These are phyloP conservation scores for Tetrastigma voinierianum DNA, from an alignment of 164 flowering plant species.

Conservation along the genomic window DNA sequence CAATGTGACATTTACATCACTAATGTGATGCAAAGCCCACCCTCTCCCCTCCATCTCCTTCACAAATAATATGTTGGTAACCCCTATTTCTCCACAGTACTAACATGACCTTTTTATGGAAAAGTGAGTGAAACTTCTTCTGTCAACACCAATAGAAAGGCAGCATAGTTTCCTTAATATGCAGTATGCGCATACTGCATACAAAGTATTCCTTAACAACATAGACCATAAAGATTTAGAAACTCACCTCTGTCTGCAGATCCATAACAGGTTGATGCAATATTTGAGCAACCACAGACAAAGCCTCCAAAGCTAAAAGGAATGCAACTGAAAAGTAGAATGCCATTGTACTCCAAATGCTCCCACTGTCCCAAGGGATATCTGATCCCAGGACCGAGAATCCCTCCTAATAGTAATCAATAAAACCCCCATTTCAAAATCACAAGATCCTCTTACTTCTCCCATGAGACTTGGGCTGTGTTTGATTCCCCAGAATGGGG, in stretches of 20 bases:
- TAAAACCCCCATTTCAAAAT: slow-evolving; percentile 11
- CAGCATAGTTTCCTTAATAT: no score
- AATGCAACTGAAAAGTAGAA: slow-evolving; percentile 69
- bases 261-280: slow-evolving; percentile 57
- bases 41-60: no score
- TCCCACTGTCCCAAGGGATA: slow-evolving; percentile 58
- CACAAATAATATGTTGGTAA: no score
- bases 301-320: slow-evolving; percentile 83
- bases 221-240: neutral
- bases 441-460: neutral
- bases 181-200: no score
- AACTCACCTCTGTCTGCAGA: slow-evolving; percentile 60
- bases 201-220: neutral
- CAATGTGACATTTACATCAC: no score
- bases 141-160: no score
- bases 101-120: no score
- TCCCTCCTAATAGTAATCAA: slow-evolving; percentile 27
- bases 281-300: slow-evolving; percentile 51
- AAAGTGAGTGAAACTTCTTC: no score
- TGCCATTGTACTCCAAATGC: slow-evolving; percentile 63
- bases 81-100: no score
- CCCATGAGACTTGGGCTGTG: no score
- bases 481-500: no score
- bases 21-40: no score
- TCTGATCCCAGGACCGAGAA: slow-evolving; percentile 61